Conservation (phyloP, 75 land plant genomes). For the Cupressus sempervirens region DNA sequence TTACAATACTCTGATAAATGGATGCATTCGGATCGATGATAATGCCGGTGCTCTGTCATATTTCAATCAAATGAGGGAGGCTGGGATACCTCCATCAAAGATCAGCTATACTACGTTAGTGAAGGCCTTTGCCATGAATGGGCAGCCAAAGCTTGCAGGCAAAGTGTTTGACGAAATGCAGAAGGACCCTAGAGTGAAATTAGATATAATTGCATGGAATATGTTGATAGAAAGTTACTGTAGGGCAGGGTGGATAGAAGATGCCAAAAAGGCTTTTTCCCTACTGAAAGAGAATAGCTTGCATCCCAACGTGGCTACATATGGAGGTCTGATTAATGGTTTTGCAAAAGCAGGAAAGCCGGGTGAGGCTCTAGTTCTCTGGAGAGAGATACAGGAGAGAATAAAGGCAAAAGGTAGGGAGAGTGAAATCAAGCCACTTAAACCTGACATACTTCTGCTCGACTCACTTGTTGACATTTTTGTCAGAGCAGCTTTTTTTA, state of each 20-base stretch:
- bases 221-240: slow-evolving; percentile 80
- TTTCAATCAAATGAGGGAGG: slow-evolving; percentile 80
- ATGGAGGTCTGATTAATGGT: slow-evolving; percentile 79
- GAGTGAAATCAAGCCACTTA: slow-evolving; percentile 31
- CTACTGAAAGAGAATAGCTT: slow-evolving; percentile 72
- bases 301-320: slow-evolving; percentile 72
- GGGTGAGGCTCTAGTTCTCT: slow-evolving; percentile 79
- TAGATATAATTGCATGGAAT: slow-evolving; percentile 83
- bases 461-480: slow-evolving; percentile 78
- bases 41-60: slow-evolving; percentile 62
- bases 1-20: slow-evolving; percentile 84
- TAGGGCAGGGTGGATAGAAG: slow-evolving; percentile 58
- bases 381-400: slow-evolving; percentile 92
- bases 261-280: slow-evolving; percentile 54
- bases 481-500: slow-evolving; percentile 83
- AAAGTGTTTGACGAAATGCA: slow-evolving; percentile 88
- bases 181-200: slow-evolving; percentile 63
- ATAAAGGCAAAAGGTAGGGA: slow-evolving; percentile 21
- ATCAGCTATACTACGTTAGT: slow-evolving; percentile 91
- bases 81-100: slow-evolving; percentile 73
- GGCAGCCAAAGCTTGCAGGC: slow-evolving; percentile 71
- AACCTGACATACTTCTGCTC: slow-evolving; percentile 77
- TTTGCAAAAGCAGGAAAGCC: slow-evolving; percentile 62
- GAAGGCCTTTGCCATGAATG: slow-evolving; percentile 81
- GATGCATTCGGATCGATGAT: slow-evolving; percentile 75